phyloP scores from a whole-genome alignment of 768 basidiomycete species.

The Rhizopogon salebrosus region DNA sequence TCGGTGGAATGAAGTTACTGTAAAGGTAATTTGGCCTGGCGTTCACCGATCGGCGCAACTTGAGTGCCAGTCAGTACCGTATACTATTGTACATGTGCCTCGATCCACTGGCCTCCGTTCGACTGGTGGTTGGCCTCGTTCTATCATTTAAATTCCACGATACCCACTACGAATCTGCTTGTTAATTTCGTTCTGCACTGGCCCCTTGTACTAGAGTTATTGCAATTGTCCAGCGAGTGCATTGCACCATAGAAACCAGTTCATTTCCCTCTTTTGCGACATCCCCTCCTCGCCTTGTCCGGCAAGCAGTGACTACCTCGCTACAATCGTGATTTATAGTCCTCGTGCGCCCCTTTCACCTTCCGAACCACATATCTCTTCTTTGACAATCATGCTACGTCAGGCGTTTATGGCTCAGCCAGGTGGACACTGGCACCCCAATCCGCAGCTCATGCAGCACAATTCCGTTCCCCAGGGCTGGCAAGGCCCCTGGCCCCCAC shows the following conservation, averaged over 20 bases:
- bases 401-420: not conserved
- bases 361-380: not conserved
- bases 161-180: not conserved
- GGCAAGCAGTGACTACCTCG: too few species aligned
- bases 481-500: slow-evolving; percentile 33
- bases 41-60: too few species aligned
- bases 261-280: not conserved
- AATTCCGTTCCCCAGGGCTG: slow-evolving; percentile 22
- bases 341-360: not conserved
- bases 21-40: too few species aligned
- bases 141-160: not conserved
- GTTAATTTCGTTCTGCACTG: not conserved
- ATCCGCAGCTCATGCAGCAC: slow-evolving; percentile 29
- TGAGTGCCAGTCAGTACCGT: too few species aligned
- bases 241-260: not conserved
- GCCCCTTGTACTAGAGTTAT: too few species aligned
- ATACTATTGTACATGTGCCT: too few species aligned
- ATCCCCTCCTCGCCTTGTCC: not conserved
- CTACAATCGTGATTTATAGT: not conserved
- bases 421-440: slow-evolving; percentile 22
- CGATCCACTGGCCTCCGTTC: not conserved
- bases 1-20: too few species aligned
- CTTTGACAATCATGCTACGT: not conserved
- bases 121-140: not conserved
- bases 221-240: not conserved